phyloP scores from a whole-genome alignment of 352 stramenopile species.

The Elongisporangium anandrum region DNA sequence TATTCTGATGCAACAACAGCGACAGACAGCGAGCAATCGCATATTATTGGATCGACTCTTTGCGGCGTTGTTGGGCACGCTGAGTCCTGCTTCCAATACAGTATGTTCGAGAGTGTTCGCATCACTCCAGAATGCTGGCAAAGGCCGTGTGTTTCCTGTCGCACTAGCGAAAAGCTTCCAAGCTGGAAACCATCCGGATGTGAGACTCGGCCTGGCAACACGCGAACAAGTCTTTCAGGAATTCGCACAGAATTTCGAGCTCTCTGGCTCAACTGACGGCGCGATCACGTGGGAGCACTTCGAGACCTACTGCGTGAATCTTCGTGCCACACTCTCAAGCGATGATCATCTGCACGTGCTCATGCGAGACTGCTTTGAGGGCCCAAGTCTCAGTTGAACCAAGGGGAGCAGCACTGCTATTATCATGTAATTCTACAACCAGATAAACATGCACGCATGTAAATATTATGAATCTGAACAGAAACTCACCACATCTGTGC shows the following conservation, averaged over 20 bases:
- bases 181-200: slow-evolving; percentile 48
- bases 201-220: slow-evolving; percentile 36
- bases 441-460: too few relatives aligned
- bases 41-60: slow-evolving; percentile 37
- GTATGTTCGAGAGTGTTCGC: slow-evolving; percentile 35
- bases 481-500: too few relatives aligned
- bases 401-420: not conserved
- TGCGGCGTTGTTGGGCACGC: slow-evolving; percentile 27
- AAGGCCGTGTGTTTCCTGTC: slow-evolving; percentile 57
- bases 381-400: not conserved
- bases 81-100: slow-evolving; percentile 31
- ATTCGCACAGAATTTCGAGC: slow-evolving; percentile 64
- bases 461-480: too few relatives aligned
- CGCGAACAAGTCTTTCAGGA: slow-evolving; percentile 55
- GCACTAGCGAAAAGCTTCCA: slow-evolving; percentile 62
- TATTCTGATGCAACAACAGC: slow-evolving; percentile 31
- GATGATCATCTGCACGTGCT: slow-evolving; percentile 55
- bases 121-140: slow-evolving; percentile 34
- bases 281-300: slow-evolving; percentile 56
- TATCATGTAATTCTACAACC: too few relatives aligned
- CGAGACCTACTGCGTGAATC: slow-evolving; percentile 52
- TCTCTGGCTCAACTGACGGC: slow-evolving; percentile 34
- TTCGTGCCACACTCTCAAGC: slow-evolving; percentile 42
- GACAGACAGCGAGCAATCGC: slow-evolving; percentile 11
- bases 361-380: slow-evolving; percentile 53